Evolutionary conservation across 768 basidiomycete genomes (phyloP).

Genomic region (Trametes meyenii): DNA sequence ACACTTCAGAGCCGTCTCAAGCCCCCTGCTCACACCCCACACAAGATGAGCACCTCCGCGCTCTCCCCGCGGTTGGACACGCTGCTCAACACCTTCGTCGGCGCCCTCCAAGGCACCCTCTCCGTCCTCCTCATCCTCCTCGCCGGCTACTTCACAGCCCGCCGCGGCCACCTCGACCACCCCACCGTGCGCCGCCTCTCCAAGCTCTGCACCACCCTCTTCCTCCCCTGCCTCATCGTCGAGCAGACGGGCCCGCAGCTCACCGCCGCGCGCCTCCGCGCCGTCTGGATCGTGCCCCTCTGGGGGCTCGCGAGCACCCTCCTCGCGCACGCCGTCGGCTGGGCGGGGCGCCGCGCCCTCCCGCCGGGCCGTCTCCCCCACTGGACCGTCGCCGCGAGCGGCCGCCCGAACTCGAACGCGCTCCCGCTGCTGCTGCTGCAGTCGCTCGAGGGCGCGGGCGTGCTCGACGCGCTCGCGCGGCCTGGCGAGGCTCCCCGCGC

Average conservation of each 20-base stretch:
- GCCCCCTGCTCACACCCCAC: no score
- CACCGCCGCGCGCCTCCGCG: conserved; percentile 25
- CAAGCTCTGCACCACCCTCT: conserved; percentile 32
- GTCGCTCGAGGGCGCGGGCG: conserved; percentile 29
- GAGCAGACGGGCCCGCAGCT: conserved; percentile 35
- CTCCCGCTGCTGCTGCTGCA: conserved; percentile 35
- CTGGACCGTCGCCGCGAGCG: conserved; percentile 36
- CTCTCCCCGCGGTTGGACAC: conserved; percentile 18
- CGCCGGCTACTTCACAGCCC: conserved; percentile 31
- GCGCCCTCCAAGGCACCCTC: conserved; percentile 33
- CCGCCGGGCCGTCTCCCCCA: conserved; percentile 18
- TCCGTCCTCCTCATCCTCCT: conserved; percentile 35
- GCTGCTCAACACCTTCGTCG: conserved; percentile 27
- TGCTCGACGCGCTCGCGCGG: conserved; percentile 26
- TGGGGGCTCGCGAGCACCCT: conserved; percentile 34
- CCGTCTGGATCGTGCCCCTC: conserved; percentile 32
- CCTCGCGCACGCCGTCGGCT: conserved; percentile 33
- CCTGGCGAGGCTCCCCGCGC: conserved; percentile 21
- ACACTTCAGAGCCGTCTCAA: no score
- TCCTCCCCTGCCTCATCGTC: conserved; percentile 37
- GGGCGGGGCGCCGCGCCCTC: conserved; percentile 26
- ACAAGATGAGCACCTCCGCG: not conserved
- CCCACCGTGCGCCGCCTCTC: conserved; percentile 29
- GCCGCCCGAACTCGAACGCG: conserved; percentile 34
- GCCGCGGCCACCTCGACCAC: conserved; percentile 26